Conservation (phyloP, 2,329 filamentous ascomycete species). For the Gnomoniopsis sp. region DNA sequence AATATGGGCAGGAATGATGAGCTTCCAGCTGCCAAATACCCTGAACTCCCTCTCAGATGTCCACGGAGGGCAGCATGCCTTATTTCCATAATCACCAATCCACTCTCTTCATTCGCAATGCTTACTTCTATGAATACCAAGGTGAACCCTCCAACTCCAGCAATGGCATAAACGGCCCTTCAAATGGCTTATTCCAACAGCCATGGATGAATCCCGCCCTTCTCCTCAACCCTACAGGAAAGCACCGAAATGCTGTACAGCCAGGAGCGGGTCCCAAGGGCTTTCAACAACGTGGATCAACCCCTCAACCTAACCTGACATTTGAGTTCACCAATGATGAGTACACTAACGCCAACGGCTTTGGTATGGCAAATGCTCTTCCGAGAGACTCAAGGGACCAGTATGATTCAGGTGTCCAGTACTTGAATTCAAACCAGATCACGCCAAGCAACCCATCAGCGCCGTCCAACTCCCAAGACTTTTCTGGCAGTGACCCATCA, state of each 20-base stretch:
- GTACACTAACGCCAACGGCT: too few species aligned
- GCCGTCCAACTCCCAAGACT: background rate
- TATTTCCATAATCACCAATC: background rate
- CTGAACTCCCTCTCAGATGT: background rate
- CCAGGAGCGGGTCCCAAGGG: slow-evolving; percentile 23
- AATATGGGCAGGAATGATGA: too few species aligned
- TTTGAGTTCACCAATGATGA: slow-evolving; percentile 30
- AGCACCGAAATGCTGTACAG: slow-evolving; percentile 22
- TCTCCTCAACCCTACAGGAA: slow-evolving; percentile 37
- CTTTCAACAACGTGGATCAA: slow-evolving; percentile 22
- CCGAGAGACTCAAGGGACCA: background rate
- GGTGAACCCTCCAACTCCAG: slow-evolving; percentile 24
- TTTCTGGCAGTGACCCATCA: background rate
- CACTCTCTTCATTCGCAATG: background rate
- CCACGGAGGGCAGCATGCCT: background rate
- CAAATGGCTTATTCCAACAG: slow-evolving; percentile 18
- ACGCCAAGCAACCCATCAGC: background rate
- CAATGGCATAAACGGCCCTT: background rate
- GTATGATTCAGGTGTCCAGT: background rate
- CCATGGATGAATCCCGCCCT: slow-evolving; percentile 37
- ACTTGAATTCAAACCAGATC: slow-evolving; percentile 21
- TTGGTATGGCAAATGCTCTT: background rate
- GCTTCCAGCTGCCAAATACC: too few species aligned
- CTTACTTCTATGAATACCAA: slow-evolving; percentile 21
- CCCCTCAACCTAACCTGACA: slow-evolving; percentile 29